Evolutionary conservation across 345 rosid genomes (phyloP).

Genomic region (Nephelium lappaceum): DNA sequence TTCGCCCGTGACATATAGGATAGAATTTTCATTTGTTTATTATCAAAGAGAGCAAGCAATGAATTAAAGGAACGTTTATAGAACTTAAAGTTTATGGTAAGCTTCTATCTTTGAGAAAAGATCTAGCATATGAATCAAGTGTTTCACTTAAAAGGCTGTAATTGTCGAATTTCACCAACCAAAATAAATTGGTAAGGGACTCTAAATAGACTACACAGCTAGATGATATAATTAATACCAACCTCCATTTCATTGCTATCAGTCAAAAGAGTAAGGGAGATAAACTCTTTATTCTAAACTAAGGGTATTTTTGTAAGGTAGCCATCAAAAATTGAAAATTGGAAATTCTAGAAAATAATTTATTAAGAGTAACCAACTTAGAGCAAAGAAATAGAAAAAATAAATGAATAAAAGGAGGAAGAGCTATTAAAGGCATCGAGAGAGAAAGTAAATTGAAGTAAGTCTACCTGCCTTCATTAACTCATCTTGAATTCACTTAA

Average conservation of each 20-base stretch:
- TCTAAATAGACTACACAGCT: slow-evolving; percentile 39
- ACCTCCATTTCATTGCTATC: slow-evolving; percentile 28
- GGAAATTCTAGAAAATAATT: slow-evolving; percentile 2
- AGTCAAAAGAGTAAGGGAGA: slow-evolving; percentile 21
- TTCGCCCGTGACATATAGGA: neutral
- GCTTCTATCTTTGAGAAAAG: slow-evolving; percentile 21
- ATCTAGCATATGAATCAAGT: neutral
- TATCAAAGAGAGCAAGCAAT: neutral
- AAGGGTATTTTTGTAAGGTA: slow-evolving; percentile 11
- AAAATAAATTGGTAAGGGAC: slow-evolving; percentile 43
- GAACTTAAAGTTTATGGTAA: neutral
- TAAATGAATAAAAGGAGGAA: slow-evolving; percentile 11
- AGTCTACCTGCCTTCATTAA: slow-evolving; percentile 58
- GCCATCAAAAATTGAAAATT: neutral
- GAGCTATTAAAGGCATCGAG: slow-evolving; percentile 33
- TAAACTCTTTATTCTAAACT: slow-evolving; percentile 6
- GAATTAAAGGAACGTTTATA: neutral
- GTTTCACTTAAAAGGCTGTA: slow-evolving; percentile 8
- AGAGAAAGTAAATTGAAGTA: slow-evolving; percentile 24
- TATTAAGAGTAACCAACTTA: neutral
- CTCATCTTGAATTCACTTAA: slow-evolving; percentile 52
- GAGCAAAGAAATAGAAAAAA: too few relatives aligned
- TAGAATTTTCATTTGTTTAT: neutral
- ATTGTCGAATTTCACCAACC: slow-evolving; percentile 41
- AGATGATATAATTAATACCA: slow-evolving; percentile 30